These are phyloP conservation scores for Pichia ethanolica DNA, from an alignment of 805 yeast genomes.

Conservation along the genomic window DNA sequence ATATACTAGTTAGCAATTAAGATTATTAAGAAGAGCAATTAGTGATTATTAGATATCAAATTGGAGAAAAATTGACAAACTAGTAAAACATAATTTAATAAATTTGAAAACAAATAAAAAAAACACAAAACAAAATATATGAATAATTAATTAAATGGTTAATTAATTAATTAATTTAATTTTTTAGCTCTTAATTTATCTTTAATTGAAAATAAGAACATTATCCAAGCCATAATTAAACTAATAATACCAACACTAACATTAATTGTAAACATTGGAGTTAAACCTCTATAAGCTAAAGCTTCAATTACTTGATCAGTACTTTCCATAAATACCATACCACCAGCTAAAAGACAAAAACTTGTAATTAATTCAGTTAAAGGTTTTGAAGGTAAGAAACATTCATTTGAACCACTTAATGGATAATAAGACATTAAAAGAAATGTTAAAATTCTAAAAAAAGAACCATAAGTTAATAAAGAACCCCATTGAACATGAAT, in stretches of 20 bases:
- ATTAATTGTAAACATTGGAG: conserved; percentile 87
- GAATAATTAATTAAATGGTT: too few relatives aligned
- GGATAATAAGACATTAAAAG: conserved; percentile 42
- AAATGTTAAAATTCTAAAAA: conserved; percentile 63
- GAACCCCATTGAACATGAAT: conserved; percentile 93
- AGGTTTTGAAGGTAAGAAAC: conserved; percentile 56
- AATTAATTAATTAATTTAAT: too few relatives aligned
- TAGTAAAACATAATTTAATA: too few relatives aligned
- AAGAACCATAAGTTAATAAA: conserved; percentile 73
- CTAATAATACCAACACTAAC: conserved; percentile 74
- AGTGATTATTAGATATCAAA: too few relatives aligned
- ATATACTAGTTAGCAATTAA: too few relatives aligned
- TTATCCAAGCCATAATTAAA: conserved; percentile 82
- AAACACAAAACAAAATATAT: too few relatives aligned
- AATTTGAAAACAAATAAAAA: too few relatives aligned
- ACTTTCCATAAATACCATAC: conserved; percentile 85
- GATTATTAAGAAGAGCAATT: too few relatives aligned
- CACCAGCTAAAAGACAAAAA: conserved; percentile 81
- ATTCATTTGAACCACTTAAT: conserved; percentile 20
- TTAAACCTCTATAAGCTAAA: conserved; percentile 73
- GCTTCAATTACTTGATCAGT: conserved; percentile 81
- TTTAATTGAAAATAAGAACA: conserved; percentile 58
- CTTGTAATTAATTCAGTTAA: conserved; percentile 77
- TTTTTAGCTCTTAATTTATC: conserved; percentile 34
- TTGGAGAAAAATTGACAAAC: too few relatives aligned